Evolutionary conservation across 78 protist genomes (phyloP), one percentile per base, ranked within the genome.

Genomic region (Isochrysis galbana): DNA sequence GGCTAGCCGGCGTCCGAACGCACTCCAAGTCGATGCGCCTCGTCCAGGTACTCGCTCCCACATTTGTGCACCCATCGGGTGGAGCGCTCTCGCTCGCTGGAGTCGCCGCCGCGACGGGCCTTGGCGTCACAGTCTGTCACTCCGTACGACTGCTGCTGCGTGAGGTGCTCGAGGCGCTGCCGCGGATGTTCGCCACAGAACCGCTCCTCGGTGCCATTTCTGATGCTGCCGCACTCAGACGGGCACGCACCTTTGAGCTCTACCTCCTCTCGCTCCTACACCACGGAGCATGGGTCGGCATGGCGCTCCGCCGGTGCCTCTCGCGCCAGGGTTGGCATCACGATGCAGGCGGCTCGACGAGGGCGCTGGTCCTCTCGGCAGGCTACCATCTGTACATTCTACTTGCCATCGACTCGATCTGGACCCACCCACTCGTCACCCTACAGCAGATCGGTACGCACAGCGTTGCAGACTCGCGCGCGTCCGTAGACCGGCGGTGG

Each of bases 381-480:
- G 82, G 82, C 82, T 72, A 34, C 82, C 82, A 72, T 41, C 36
- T 72, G 42, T 72, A 72, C 82, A 22, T 72, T 41, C 82, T 72
- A 5, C 82, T 72, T 41, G 29, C 82, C 32, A 36, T 72, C 44
- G 0, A 7, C 44, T 72, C 82, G 32, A 34, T 72, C 44, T 72
- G 82, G 82, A 34, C 41, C 32, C 82, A 72, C 82, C 82, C 82
- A 41, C 42, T 34, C 39, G 82, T 34, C 44, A 67, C 74, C 38
- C 36, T 26, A n/a, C 74, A 67, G 74, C 14, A 11, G 32, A 23
- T 67, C n/a, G n/a, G n/a, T n/a, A n/a, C n/a, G n/a, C n/a, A n/a
- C n/a, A n/a, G n/a, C n/a, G n/a, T n/a, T n/a, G n/a, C n/a, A n/a
- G n/a, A n/a, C n/a, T n/a, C n/a, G n/a, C n/a, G n/a, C n/a, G n/a